Evolutionary conservation across 2,329 filamentous ascomycete genomes (phyloP), one percentile per base, ranked within the genome.

Genomic region (Ilyonectria destructans): DNA sequence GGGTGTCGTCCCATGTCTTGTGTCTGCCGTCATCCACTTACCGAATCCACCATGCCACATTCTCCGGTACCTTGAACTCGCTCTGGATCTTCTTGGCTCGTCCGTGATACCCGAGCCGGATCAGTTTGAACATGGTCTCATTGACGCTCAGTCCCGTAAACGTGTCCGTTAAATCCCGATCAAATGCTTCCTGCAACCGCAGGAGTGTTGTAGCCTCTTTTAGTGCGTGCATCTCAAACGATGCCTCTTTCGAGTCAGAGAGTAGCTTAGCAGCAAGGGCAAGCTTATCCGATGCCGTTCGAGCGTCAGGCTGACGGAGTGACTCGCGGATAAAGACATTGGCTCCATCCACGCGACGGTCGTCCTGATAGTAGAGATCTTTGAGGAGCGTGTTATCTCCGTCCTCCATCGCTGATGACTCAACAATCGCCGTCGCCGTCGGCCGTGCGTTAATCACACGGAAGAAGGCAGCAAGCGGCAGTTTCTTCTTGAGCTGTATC

Each of bases 361-460:
- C 96, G 76, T 98, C 96, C 82, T 98, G 96, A 79, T 99, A 99
- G 83, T 96, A 99, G 4, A 99, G 85, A 78, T 98, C 96, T 77
- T 98, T 99, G 29, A 99, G 89, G 23, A 99, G 82, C 0, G 89
- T 87, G 75, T 97, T 95, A 75, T 97, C 92, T 21, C 82, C 84
- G 58, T 93, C 90, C 58, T 88, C 86, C 51, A 83, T 78, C 0
- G 96, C 96, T 0, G 92, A 92, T 2, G 94, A 89, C 80, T 99
- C 96, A 26, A 99, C 93, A 12, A 99, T 88, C 0, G 96, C 94
- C 2, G 94, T 95, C 4, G 96, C 96, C 29, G 94, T 88, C 0
- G 96, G 95, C 1, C 95, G 90, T 60, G 88, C 90, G 80, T 95
- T 98, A 82, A 98, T 94, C 54, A 92, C 92, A 57, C 95, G 91